Base-by-base conservation (phyloP, 2,329 filamentous ascomycete species). In the Macroventuria anomochaeta region DNA sequence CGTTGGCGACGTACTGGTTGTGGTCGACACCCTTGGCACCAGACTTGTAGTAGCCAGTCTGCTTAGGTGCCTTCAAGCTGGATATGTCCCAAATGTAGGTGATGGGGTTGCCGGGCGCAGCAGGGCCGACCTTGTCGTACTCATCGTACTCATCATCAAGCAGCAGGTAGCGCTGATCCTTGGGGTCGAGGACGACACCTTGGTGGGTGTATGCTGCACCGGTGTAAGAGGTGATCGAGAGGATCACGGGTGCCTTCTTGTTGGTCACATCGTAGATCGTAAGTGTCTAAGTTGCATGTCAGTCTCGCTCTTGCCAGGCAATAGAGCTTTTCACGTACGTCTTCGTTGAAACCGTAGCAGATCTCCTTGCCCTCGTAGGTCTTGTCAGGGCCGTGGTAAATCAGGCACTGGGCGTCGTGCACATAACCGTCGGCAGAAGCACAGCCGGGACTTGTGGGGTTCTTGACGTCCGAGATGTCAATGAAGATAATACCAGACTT, bases 341-440 rank as follows among this genome's bases (percentile, higher is more conserved):
- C 79, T 59, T 83, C 81, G 69, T 83, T 83, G 75, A 82, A 83
- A 29, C 79, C 80, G 62, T 82, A 83, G 77, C 82, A 85, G 62
- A 85, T 82, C 47, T 85, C 80, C 2, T 71, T 74, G 20, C 78
- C 80, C 3, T 71, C 66, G 65, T 80, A 85, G 20, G 74, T 62
- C 20, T 68, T 70, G 54, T 84, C 79, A 0, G 82, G 81, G 0
- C 83, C 82, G 7, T 75, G 77, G 71, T 83, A 83, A 54, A 80
- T 77, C 32, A 86, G 72, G 66, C 83, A 86, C 69, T 86, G 83
- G 2, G 83, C 83, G 60, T 86, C 83, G 67, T 86, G 83, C 12
- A 85, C 83, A 65, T 86, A 86, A 31, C 83, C 83, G 64, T 85
- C 83, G 15, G 77, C 64, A 17, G 78, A 75, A 7, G 80, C 80